Evolutionary conservation across 106 monocot genomes (phyloP).

Genomic region (Dendrobium officinale): DNA sequence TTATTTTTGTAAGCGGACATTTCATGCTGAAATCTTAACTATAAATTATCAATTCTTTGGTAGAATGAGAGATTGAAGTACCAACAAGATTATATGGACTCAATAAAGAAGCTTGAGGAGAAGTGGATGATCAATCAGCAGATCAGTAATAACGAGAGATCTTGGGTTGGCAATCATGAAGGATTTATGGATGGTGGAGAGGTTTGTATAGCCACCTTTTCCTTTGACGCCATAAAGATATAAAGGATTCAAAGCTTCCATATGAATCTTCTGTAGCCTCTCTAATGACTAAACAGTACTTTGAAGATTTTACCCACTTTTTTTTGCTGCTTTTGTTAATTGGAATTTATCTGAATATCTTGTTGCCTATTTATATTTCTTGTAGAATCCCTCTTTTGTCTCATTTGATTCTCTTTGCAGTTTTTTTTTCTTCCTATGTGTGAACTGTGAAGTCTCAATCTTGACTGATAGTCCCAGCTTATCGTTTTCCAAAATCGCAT

Average conservation of each 20-base stretch:
- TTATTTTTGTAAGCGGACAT: neutral
- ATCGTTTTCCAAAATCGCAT: too few relatives aligned
- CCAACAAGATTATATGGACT: conserved; percentile 65
- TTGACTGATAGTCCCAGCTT: too few relatives aligned
- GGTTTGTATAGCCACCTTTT: conserved; percentile 20
- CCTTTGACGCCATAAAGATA: neutral
- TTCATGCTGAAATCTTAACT: neutral
- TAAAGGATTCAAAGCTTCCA: neutral
- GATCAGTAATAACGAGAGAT: conserved; percentile 19
- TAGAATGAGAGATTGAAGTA: conserved; percentile 62
- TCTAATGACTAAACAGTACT: neutral
- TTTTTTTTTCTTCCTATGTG: too few relatives aligned
- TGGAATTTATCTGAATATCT: neutral
- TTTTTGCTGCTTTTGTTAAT: neutral
- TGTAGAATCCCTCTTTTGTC: too few relatives aligned
- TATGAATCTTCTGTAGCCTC: neutral
- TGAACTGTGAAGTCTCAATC: too few relatives aligned
- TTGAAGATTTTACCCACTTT: neutral
- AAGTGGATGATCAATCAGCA: conserved; percentile 49
- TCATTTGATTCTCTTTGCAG: too few relatives aligned
- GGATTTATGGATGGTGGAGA: conserved; percentile 25
- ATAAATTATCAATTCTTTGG: neutral
- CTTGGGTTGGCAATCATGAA: conserved; percentile 15
- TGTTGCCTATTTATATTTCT: too few relatives aligned
- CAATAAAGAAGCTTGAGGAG: conserved; percentile 70